A percentile compares a stretch with the other conserved stretches of the same genome.
Conservation (phyloP, 2,329 filamentous ascomycete genomes). For the Monilinia laxa region DNA sequence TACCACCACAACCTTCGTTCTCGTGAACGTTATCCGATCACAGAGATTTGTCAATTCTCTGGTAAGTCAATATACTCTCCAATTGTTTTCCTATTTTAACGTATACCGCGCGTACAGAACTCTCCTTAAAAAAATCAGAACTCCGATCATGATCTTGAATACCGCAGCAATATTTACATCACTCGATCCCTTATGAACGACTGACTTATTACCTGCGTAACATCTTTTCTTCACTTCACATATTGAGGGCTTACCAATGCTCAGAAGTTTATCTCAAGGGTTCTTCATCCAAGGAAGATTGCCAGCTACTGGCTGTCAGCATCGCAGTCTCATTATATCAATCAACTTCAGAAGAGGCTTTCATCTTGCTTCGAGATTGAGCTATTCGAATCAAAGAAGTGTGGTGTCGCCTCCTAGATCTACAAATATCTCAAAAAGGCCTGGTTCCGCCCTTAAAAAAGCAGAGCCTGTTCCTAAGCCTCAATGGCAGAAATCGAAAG, state of each 20-base stretch:
- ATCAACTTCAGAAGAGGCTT: not conserved
- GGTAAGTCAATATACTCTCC: not conserved
- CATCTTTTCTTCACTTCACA: not conserved
- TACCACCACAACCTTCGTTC: not conserved
- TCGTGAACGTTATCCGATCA: not conserved
- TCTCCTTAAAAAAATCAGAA: not conserved
- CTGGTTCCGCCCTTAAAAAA: not conserved
- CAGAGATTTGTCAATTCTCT: conserved; percentile 1
- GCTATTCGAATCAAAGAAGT: not conserved
- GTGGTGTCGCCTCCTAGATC: not conserved
- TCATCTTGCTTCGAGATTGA: not conserved
- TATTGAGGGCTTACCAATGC: not conserved
- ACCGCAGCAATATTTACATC: not conserved
- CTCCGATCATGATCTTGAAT: not conserved
- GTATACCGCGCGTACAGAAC: not conserved
- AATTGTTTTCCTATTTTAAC: not conserved
- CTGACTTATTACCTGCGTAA: not conserved
- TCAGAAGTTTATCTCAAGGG: not conserved
- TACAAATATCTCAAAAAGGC: too few relatives aligned
- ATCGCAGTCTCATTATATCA: not conserved
- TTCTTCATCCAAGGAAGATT: not conserved
- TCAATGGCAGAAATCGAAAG: conserved; percentile 18
- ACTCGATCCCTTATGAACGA: not conserved
- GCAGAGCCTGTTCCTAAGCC: not conserved
- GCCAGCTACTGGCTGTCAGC: not conserved